Evolutionary conservation across 495 filamentous ascomycete species (phyloP), one percentile per base, ranked within the genome.

Genomic region (Talaromyces stipitatus): DNA sequence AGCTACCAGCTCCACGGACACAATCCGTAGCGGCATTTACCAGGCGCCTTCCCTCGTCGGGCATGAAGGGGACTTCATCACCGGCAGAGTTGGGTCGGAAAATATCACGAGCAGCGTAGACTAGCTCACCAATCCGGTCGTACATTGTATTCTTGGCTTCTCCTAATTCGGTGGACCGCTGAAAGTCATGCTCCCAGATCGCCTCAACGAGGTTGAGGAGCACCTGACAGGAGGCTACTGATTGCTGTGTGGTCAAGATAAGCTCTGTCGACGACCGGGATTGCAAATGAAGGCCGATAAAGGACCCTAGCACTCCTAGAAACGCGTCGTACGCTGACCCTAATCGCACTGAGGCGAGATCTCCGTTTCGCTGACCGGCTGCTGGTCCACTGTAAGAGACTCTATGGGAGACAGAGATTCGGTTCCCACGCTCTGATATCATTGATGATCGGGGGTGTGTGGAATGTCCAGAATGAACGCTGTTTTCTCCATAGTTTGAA

Each of bases 241-340:
- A 87, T 69, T 95, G 88, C 66, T 88, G 83, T 4, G 87, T 88
- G 22, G 81, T 85, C 16, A 84, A 65, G 29, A 90, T 82, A 20
- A 97, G 81, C 62, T 95, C 90, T 0, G 88, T 82, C 18, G 90
- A 87, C 16, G 91, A 92, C 56, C 92, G 87, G 7, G 90, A 91
- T 65, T 96, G 90, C 55, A 96, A 79, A 61, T 95, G 90, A 28
- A 95, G 75, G 12, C 95, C 94, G 70, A 96, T 91, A 65, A 97
- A 96, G 9, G 88, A 91, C 36, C 89, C 91, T 46, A 97, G 81
- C 62, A 88, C 85, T 27, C 91, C 90, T 30, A 98, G 78, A 67
- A 97, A 95, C 12, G 78, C 77, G 71, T 98, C 92, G 69, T 96
- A 91, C 28, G 85, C 84, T 36, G 78, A 73, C 59, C 82, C 84